A percentile compares a stretch with the other conserved stretches of the same genome.
Evolutionary conservation across 768 basidiomycete genomes (phyloP).

Genomic region (Boletus eberwhitei): DNA sequence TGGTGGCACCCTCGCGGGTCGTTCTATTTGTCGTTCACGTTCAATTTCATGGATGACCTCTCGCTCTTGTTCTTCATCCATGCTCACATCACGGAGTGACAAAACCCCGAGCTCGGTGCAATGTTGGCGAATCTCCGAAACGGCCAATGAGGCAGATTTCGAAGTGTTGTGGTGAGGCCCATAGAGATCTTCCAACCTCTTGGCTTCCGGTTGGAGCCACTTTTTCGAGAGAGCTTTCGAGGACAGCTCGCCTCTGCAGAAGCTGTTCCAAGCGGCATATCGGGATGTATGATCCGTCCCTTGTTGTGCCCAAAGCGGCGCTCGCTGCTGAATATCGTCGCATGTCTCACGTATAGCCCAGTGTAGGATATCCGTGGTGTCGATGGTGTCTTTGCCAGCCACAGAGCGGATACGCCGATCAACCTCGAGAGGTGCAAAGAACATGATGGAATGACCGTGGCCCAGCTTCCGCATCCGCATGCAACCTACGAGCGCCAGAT

Average conservation of each 20-base stretch:
- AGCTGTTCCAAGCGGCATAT: constrained; percentile 16
- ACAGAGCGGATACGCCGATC: constrained; percentile 35
- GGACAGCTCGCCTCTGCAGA: neutral
- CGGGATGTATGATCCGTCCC: constrained; percentile 20
- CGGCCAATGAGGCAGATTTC: neutral
- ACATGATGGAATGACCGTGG: constrained; percentile 44
- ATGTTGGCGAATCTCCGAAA: constrained; percentile 9
- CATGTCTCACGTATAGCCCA: constrained; percentile 49
- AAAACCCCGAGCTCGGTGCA: constrained; percentile 18
- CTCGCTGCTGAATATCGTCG: constrained; percentile 36
- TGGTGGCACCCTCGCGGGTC: constrained; percentile 29
- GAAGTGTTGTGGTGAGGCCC: neutral
- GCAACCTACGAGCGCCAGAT: constrained; percentile 35
- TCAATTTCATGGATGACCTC: constrained; percentile 46
- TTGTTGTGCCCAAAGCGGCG: constrained; percentile 43
- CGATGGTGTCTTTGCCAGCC: constrained; percentile 16
- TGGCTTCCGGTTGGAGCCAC: constrained; percentile 43
- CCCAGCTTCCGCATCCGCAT: constrained; percentile 54
- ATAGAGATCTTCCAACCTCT: constrained; percentile 37
- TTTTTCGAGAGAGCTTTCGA: constrained; percentile 1
- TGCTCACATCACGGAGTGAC: constrained; percentile 13
- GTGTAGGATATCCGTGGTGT: constrained; percentile 35
- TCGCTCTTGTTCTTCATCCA: constrained; percentile 51
- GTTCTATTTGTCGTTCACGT: constrained; percentile 38
- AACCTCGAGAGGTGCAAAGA: constrained; percentile 44